Evolutionary conservation across 2,329 filamentous ascomycete species (phyloP).

Genomic region (Rhynchosporium graminicola): DNA sequence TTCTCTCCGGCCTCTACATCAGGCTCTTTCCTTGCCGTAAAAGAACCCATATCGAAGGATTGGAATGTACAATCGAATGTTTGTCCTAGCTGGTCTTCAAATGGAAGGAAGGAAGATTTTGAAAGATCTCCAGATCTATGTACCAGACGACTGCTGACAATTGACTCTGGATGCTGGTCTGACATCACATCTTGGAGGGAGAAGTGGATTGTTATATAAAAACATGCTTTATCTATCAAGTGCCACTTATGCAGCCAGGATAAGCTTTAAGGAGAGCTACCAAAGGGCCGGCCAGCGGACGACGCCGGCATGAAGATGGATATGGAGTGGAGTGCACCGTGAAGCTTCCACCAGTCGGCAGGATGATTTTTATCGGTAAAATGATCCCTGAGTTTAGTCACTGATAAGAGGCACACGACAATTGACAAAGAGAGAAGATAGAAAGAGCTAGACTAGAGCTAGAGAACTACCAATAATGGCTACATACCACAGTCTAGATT

Average conservation of each 20-base stretch:
- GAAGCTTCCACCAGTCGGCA: slow-evolving; percentile 8
- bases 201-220: slow-evolving; percentile 26
- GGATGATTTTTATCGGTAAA: neutral
- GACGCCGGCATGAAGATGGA: slow-evolving; percentile 25
- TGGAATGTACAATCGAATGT: slow-evolving; percentile 10
- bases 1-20: slow-evolving; percentile 38
- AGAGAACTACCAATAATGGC: slow-evolving; percentile 4
- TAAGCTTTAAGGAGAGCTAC: slow-evolving; percentile 22
- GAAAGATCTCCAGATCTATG: neutral
- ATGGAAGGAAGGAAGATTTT: neutral
- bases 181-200: slow-evolving; percentile 17
- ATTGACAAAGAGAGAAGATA: neutral
- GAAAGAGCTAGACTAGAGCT: neutral
- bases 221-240: slow-evolving; percentile 15
- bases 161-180: slow-evolving; percentile 17
- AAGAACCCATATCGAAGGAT: slow-evolving; percentile 22
- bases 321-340: slow-evolving; percentile 30
- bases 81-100: neutral
- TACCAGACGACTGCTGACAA: slow-evolving; percentile 8
- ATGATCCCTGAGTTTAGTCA: slow-evolving; percentile 25
- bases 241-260: slow-evolving; percentile 27
- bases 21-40: slow-evolving; percentile 25
- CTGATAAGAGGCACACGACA: slow-evolving; percentile 27
- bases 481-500: slow-evolving; percentile 5
- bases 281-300: slow-evolving; percentile 30